Percentiles rank a stretch among this genome's conserved stretches.
phyloP scores from a whole-genome alignment of 257 asterid genomes.

The Paulownia fortunei region DNA sequence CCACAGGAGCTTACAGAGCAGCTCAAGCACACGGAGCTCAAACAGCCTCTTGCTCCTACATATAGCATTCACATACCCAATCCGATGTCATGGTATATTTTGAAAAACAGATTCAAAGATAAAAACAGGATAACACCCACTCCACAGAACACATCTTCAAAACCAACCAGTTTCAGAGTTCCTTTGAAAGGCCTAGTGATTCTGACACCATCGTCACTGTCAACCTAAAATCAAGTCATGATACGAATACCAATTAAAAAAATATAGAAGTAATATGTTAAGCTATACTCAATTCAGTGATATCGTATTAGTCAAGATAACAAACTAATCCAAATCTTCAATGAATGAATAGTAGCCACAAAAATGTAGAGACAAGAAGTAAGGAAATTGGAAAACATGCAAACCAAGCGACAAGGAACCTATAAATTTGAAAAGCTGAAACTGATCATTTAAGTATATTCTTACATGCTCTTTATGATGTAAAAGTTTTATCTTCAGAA shows the following conservation, averaged over 20 bases:
- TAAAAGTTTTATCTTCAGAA: too few relatives aligned
- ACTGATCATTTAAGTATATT: not conserved
- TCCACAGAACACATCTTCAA: too few relatives aligned
- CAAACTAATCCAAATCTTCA: not conserved
- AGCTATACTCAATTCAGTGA: not conserved
- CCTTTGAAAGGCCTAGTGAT: too few relatives aligned
- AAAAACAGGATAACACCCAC: too few relatives aligned
- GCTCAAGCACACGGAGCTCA: too few relatives aligned
- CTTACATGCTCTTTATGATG: too few relatives aligned
- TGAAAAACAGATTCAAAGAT: too few relatives aligned
- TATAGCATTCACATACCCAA: too few relatives aligned
- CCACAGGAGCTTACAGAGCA: too few relatives aligned
- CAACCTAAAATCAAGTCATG: not conserved
- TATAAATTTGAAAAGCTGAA: not conserved
- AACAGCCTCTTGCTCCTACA: too few relatives aligned
- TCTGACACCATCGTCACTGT: not conserved
- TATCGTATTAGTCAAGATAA: not conserved
- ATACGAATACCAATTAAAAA: not conserved
- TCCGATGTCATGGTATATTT: too few relatives aligned
- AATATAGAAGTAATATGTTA: not conserved
- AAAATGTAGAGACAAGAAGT: not conserved
- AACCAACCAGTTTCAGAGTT: too few relatives aligned
- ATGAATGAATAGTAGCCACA: not conserved
- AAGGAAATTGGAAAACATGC: not conserved
- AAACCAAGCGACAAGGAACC: not conserved